A percentile compares a stretch with the other conserved stretches of the same genome.
Evolutionary conservation across 306 rosid species (phyloP).

Genomic region (Datisca glomerata): DNA sequence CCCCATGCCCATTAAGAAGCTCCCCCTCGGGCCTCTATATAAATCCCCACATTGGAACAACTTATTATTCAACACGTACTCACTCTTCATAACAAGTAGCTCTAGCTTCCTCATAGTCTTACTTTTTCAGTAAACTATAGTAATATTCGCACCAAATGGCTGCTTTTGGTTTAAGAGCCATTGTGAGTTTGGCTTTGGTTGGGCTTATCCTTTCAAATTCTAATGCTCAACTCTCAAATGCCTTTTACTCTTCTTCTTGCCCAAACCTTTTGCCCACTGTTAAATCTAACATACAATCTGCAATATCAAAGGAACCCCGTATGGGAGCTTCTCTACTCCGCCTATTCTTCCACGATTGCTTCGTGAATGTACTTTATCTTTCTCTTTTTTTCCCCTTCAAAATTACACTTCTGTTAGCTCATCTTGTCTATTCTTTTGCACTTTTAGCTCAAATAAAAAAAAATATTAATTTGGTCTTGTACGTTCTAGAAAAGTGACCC

Average conservation of each 20-base stretch:
- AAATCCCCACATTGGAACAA: background rate
- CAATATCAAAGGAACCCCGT: conserved; percentile 54
- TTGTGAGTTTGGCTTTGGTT: conserved; percentile 19
- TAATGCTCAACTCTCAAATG: conserved; percentile 43
- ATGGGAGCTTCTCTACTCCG: conserved; percentile 98
- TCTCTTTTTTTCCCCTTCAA: background rate
- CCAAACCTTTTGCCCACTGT: conserved; percentile 49
- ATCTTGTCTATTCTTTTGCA: background rate
- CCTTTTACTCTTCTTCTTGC: conserved; percentile 43
- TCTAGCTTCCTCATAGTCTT: too few species aligned
- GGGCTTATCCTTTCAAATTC: conserved; percentile 18
- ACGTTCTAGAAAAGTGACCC: too few species aligned
- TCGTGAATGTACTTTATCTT: conserved; percentile 53
- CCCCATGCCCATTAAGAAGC: background rate
- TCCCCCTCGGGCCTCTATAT: background rate
- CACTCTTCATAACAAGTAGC: too few species aligned
- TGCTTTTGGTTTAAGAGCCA: conserved; percentile 9
- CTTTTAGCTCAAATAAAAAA: too few species aligned
- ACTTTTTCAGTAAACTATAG: background rate
- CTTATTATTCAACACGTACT: background rate
- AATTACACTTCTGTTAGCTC: background rate
- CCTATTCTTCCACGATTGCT: conserved; percentile 79
- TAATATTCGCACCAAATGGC: conserved; percentile 5
- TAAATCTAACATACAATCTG: conserved; percentile 35
- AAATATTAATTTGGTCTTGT: too few species aligned